Evolutionary conservation across 441 rosid genomes (phyloP).

Genomic region (Corymbia calophylla): DNA sequence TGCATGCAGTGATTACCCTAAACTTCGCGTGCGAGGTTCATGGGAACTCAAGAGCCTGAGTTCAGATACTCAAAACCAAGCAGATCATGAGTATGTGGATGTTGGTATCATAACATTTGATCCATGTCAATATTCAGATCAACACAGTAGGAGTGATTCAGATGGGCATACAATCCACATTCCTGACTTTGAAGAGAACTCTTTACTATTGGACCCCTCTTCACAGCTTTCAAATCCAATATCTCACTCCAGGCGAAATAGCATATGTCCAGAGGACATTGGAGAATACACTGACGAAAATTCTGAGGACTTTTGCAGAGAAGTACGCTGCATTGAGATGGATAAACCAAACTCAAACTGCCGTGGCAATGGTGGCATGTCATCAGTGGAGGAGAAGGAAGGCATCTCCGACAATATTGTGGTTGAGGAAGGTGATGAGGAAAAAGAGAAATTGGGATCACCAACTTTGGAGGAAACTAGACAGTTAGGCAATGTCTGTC

Average conservation of each 20-base stretch:
- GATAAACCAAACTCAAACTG: slow-evolving; percentile 25
- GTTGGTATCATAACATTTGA: slow-evolving; percentile 29
- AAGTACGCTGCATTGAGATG: slow-evolving; percentile 46
- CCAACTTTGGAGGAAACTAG: slow-evolving; percentile 18
- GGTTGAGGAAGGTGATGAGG: slow-evolving; percentile 27
- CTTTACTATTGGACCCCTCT: slow-evolving; percentile 24
- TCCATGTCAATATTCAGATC: slow-evolving; percentile 53
- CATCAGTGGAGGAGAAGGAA: slow-evolving; percentile 26
- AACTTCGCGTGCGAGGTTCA: slow-evolving; percentile 57
- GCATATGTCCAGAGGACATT: slow-evolving; percentile 19
- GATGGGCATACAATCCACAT: slow-evolving; percentile 53
- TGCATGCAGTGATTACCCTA: slow-evolving; percentile 56
- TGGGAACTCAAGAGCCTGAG: slow-evolving; percentile 45
- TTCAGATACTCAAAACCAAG: slow-evolving; percentile 31
- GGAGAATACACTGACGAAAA: slow-evolving; percentile 36
- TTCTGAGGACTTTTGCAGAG: slow-evolving; percentile 45
- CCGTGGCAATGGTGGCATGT: slow-evolving; percentile 14
- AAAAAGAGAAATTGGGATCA: slow-evolving; percentile 22
- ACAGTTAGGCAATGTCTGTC: slow-evolving; percentile 13
- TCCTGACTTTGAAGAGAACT: slow-evolving; percentile 41
- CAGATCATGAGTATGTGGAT: slow-evolving; percentile 17
- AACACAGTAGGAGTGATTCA: slow-evolving; percentile 39
- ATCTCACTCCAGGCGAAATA: slow-evolving; percentile 21
- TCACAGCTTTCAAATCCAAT: slow-evolving; percentile 20
- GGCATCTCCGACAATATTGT: slow-evolving; percentile 20